A percentile compares a stretch with the other conserved stretches of the same genome.
phyloP scores from a whole-genome alignment of 345 rosid species.

The Cardamine chenopodiifolia region DNA sequence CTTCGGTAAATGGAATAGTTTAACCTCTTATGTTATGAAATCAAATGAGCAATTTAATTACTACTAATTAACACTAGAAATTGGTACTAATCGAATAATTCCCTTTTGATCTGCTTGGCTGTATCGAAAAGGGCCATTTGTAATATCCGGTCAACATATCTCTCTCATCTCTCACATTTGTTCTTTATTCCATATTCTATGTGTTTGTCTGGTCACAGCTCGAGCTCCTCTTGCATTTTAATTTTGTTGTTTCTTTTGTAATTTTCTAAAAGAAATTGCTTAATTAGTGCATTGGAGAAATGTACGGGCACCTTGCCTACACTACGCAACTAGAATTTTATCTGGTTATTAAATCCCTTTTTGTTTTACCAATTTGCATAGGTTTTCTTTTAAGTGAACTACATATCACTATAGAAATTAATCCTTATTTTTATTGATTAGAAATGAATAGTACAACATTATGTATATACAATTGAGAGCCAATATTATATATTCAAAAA shows the following conservation, averaged over 20 bases:
- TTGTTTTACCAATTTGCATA: conserved; percentile 4
- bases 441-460: background rate
- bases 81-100: conserved; percentile 43
- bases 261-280: background rate
- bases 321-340: background rate
- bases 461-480: background rate
- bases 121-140: conserved; percentile 39
- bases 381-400: background rate
- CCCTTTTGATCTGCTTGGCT: conserved; percentile 37
- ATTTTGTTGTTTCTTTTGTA: conserved; percentile 7
- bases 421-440: background rate
- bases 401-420: background rate
- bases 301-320: conserved; percentile 40
- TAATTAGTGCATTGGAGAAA: conserved; percentile 43
- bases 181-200: conserved; percentile 82
- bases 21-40: conserved; percentile 16
- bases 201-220: conserved; percentile 72
- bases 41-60: background rate
- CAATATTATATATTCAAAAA: background rate
- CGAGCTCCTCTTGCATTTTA: conserved; percentile 18
- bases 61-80: conserved; percentile 23
- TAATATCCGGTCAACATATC: conserved; percentile 63
- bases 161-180: conserved; percentile 52
- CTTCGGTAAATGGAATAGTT: conserved; percentile 63
- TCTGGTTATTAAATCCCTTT: background rate